These are phyloP conservation scores for Carex pumila DNA, from an alignment of 176 grass and related monocot species.

Conservation along the genomic window DNA sequence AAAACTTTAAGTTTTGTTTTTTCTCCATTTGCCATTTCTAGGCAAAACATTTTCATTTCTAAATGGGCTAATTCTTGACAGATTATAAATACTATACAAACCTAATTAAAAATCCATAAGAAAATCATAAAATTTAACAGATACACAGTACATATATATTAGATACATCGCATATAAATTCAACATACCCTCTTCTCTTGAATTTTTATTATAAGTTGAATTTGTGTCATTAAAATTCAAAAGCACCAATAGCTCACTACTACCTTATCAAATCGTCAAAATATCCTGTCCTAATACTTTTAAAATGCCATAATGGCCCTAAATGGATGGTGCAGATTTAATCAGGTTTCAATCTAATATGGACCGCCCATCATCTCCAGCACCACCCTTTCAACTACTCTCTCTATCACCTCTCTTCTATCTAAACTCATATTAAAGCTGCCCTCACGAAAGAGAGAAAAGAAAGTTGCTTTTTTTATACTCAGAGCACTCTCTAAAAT, in stretches of 20 bases:
- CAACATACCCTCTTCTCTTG: no score
- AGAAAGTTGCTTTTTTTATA: not conserved
- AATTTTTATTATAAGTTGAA: no score
- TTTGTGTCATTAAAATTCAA: no score
- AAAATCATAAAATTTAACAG: no score
- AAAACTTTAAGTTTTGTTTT: not conserved
- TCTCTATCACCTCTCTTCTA: not conserved
- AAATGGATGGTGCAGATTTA: not conserved
- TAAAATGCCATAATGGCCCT: no score
- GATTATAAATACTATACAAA: no score
- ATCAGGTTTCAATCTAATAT: not conserved
- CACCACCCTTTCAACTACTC: not conserved
- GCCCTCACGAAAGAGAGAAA: not conserved
- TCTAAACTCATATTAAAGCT: not conserved
- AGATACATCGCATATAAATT: no score
- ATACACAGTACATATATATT: no score
- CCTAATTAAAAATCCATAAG: no score
- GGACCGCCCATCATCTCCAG: not conserved
- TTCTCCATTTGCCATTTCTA: not conserved
- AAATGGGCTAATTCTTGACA: not conserved
- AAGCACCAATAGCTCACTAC: no score
- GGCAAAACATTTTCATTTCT: not conserved
- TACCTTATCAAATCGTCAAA: no score
- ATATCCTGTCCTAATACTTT: no score
- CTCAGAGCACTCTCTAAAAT: not conserved